Evolutionary conservation across 208 protist genomes (phyloP).

Genomic region (Porcisia deanei): DNA sequence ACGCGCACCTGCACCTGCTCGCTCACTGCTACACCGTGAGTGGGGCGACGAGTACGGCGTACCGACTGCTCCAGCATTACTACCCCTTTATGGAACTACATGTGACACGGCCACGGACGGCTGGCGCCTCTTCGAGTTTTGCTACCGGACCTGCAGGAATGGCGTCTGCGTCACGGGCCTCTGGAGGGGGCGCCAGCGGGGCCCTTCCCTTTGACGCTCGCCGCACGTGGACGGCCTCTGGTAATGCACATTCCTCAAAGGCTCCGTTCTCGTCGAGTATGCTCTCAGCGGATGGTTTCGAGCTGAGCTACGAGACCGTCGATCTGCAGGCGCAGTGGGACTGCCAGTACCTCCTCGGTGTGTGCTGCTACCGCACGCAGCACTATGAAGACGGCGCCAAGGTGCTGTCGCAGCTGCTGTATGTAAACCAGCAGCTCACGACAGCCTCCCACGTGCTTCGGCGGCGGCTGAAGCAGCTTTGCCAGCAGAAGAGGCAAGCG

Average conservation of each 20-base stretch:
- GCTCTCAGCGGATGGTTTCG: neutral
- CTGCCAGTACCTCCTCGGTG: slow-evolving; percentile 79
- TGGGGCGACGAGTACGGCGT: slow-evolving; percentile 55
- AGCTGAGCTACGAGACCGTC: slow-evolving; percentile 25
- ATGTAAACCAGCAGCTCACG: slow-evolving; percentile 26
- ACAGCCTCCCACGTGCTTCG: slow-evolving; percentile 15
- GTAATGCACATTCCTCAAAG: neutral
- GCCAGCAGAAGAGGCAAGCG: neutral
- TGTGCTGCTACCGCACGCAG: slow-evolving; percentile 68
- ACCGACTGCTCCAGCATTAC: slow-evolving; percentile 60
- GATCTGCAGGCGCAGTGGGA: slow-evolving; percentile 61
- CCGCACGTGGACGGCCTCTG: slow-evolving; percentile 19
- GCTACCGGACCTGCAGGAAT: neutral
- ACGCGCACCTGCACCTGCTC: slow-evolving; percentile 64
- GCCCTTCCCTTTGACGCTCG: slow-evolving; percentile 22
- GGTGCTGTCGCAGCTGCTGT: slow-evolving; percentile 57
- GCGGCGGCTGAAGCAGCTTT: slow-evolving; percentile 13
- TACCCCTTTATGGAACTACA: slow-evolving; percentile 59
- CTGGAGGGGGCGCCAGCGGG: neutral
- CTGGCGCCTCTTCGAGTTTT: neutral
- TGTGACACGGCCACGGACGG: slow-evolving; percentile 28
- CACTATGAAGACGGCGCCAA: slow-evolving; percentile 61
- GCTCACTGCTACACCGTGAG: slow-evolving; percentile 70
- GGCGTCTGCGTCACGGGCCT: neutral
- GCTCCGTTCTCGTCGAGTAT: neutral